Evolutionary conservation across 2,329 filamentous ascomycete species (phyloP), one percentile per base, ranked within the genome.

Genomic region (Nemania sp.): DNA sequence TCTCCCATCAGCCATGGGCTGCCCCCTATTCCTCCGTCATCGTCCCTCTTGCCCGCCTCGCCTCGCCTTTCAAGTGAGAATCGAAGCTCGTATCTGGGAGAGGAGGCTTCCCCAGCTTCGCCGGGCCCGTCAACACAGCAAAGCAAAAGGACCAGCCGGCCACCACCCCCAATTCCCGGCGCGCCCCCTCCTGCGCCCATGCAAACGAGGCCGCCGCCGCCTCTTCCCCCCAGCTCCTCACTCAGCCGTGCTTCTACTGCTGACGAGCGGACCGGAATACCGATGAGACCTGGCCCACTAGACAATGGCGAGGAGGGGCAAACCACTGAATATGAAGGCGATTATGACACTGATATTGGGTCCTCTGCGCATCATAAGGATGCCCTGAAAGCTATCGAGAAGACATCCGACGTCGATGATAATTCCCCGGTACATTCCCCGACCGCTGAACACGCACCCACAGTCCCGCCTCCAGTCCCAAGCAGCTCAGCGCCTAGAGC

Each of bases 261-360:
- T 42, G 83, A 87, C 61, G 78, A 76, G 48, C 75, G 75, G 42
- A 63, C 69, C 2, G 63, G 73, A 9, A 73, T 77, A 11, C 74
- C 80, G 14, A 72, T 73, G 49, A 67, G 64, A 20, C 67, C 78
- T 57, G 72, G 72, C 9, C 62, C 66, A 8, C 71, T 74, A 52
- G 76, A 75, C 56, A 80, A 75, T 26, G 86, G 87, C 12, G 86
- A 84, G 22, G 87, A 88, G 54, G 90, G 89, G 54, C 91, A 95
- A 66, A 81, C 91, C 28, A 95, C 91, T 0, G 93, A 97, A 67
- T 97, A 97, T 67, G 94, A 99, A 68, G 94, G 93, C 6, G 94
- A 97, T 68, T 97, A 97, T 69, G 94, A 97, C 64, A 97, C 94
- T 6, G 94, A 97, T 69, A 97, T 97, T 68, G 92, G 89, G 1